phyloP scores from a whole-genome alignment of 2,329 filamentous ascomycete species.

The Pestalotiopsis sp. region DNA sequence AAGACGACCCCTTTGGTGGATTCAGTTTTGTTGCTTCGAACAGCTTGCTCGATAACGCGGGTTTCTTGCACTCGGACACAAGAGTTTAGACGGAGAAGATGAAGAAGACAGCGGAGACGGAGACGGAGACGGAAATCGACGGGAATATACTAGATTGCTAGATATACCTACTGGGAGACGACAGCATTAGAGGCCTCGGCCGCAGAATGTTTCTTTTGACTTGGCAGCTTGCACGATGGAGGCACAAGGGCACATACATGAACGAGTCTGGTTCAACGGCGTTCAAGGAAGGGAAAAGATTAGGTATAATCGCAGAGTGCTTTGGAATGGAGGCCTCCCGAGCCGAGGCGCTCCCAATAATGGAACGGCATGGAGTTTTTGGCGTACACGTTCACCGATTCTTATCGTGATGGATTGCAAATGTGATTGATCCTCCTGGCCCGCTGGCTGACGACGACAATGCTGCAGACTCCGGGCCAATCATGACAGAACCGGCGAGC shows the following conservation, averaged over 20 bases:
- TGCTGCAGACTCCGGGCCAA: background rate
- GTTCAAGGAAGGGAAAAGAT: background rate
- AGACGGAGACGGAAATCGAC: background rate
- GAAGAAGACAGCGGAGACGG: background rate
- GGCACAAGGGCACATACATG: background rate
- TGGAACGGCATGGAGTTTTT: background rate
- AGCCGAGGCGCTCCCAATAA: background rate
- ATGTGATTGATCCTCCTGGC: background rate
- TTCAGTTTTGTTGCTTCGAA: conserved; percentile 66
- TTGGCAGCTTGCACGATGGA: background rate
- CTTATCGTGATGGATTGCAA: background rate
- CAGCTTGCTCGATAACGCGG: conserved; percentile 55
- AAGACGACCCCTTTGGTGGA: conserved; percentile 60
- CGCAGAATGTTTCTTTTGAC: background rate
- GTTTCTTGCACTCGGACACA: conserved; percentile 35
- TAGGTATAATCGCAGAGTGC: background rate
- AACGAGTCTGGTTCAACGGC: background rate
- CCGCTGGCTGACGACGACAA: background rate
- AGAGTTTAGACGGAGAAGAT: background rate
- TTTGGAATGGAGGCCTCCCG: background rate
- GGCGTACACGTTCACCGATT: background rate
- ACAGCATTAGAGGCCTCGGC: background rate
- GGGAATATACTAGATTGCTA: background rate
- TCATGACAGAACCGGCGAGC: background rate
- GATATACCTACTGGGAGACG: background rate